These are phyloP conservation scores for Macrophomina tecta DNA, from an alignment of 2,329 filamentous ascomycete species.

Conservation along the genomic window DNA sequence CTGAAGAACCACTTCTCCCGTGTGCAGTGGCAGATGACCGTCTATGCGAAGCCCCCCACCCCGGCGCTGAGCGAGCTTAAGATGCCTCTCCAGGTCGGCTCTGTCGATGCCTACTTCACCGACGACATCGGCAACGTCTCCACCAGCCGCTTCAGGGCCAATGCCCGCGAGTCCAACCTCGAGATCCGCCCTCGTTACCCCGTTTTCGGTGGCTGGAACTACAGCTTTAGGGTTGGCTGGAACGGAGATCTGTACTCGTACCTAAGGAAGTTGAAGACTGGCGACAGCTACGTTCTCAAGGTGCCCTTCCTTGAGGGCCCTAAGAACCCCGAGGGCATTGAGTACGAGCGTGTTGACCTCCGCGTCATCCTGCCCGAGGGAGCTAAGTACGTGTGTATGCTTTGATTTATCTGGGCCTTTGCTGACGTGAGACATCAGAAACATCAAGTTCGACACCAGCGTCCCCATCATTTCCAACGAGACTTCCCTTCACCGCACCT, in stretches of 20 bases:
- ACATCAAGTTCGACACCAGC: constrained; percentile 76
- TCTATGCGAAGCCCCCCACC: constrained; percentile 76
- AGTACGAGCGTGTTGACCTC: constrained; percentile 81
- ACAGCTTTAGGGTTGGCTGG: constrained; percentile 96
- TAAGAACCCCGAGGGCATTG: constrained; percentile 81
- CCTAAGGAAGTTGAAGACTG: constrained; percentile 67
- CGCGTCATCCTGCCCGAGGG: constrained; percentile 91
- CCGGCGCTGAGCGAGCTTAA: constrained; percentile 81
- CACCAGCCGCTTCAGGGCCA: constrained; percentile 84
- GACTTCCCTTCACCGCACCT: constrained; percentile 78
- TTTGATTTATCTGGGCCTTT: not conserved
- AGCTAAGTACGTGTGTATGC: constrained; percentile 70
- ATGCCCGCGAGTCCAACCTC: constrained; percentile 77
- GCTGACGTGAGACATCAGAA: constrained; percentile 57
- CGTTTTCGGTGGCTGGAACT: constrained; percentile 98
- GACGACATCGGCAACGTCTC: constrained; percentile 98
- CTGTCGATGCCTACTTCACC: constrained; percentile 88
- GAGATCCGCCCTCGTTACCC: constrained; percentile 95
- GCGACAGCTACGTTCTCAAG: constrained; percentile 81
- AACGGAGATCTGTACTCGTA: constrained; percentile 82
- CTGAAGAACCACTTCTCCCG: constrained; percentile 60
- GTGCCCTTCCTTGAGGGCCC: constrained; percentile 94
- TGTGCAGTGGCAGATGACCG: constrained; percentile 54
- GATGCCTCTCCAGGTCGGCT: constrained; percentile 79
- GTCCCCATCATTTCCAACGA: constrained; percentile 71